Percentiles rank a stretch among this genome's conserved stretches.
Conservation (phyloP, 805 yeast species). For the Suhomyces canberraensis region DNA sequence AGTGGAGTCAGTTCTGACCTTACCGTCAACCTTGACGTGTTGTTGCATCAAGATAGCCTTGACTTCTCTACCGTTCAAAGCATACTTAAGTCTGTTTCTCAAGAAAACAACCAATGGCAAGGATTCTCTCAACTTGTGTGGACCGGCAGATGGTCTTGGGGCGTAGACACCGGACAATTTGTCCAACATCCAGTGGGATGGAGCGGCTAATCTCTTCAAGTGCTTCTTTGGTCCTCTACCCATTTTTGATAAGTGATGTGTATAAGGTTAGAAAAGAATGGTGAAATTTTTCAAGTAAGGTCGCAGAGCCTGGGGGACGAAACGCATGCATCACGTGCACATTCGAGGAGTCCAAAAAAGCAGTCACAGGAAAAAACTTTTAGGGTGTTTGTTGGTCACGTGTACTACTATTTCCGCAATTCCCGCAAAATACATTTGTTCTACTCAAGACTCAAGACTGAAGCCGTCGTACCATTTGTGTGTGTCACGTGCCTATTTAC, state of each 20-base stretch:
- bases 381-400: too few species aligned
- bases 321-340: background rate
- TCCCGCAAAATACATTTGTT: too few species aligned
- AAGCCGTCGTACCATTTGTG: too few species aligned
- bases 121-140: conserved; percentile 35
- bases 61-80: conserved; percentile 34
- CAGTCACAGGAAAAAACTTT: too few species aligned
- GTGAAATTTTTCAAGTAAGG: background rate
- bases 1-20: conserved; percentile 33
- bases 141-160: conserved; percentile 35
- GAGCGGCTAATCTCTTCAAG: conserved; percentile 36
- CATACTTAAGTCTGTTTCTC: conserved; percentile 34
- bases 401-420: too few species aligned
- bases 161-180: conserved; percentile 35
- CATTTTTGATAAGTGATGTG: conserved; percentile 38
- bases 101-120: conserved; percentile 31
- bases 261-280: background rate
- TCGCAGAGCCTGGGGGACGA: background rate
- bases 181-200: conserved; percentile 39
- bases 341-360: too few species aligned
- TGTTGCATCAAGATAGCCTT: conserved; percentile 33
- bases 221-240: conserved; percentile 66
- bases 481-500: too few species aligned
- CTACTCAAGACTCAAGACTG: too few species aligned
- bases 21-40: conserved; percentile 34